These are phyloP conservation scores for Globisporangium cylindrosporum DNA, from an alignment of 352 stramenopile genomes.

Conservation along the genomic window DNA sequence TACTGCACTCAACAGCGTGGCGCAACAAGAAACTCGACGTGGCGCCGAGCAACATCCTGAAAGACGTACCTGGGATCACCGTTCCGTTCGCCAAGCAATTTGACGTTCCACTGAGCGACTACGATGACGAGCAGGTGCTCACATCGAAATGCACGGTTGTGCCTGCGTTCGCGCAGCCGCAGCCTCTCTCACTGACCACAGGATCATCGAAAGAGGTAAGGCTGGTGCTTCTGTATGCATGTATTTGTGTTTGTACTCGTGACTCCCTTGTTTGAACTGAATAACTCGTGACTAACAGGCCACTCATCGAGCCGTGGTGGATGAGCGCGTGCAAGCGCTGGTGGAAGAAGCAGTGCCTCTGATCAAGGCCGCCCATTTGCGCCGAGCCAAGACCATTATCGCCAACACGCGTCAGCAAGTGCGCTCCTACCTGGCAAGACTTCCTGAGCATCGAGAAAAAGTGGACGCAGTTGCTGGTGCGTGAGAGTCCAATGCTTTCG, in stretches of 20 bases:
- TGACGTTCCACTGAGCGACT: slow-evolving; percentile 40
- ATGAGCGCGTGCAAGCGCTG: slow-evolving; percentile 30
- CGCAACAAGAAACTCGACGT: slow-evolving; percentile 35
- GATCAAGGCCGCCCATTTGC: slow-evolving; percentile 31
- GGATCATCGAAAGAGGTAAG: slow-evolving; percentile 22
- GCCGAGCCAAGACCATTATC: slow-evolving; percentile 32
- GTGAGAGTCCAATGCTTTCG: neutral
- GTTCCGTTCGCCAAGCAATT: slow-evolving; percentile 34
- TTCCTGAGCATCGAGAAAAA: slow-evolving; percentile 28
- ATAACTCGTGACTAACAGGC: slow-evolving; percentile 6
- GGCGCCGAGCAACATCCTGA: slow-evolving; percentile 43
- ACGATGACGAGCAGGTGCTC: slow-evolving; percentile 25
- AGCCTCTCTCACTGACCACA: slow-evolving; percentile 24
- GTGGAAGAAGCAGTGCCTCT: slow-evolving; percentile 41
- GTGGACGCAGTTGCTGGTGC: slow-evolving; percentile 14
- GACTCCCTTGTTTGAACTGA: neutral
- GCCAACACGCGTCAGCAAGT: slow-evolving; percentile 40
- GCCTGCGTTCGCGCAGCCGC: slow-evolving; percentile 14
- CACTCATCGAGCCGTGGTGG: slow-evolving; percentile 21
- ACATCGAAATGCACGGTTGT: slow-evolving; percentile 30
- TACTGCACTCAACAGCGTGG: slow-evolving; percentile 67
- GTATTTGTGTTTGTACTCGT: neutral
- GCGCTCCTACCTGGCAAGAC: slow-evolving; percentile 30
- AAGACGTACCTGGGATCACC: slow-evolving; percentile 18
- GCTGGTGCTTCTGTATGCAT: neutral